A percentile compares a stretch with the other conserved stretches of the same genome.
These are phyloP conservation scores for Ceratocystiopsis sp. DNA, from an alignment of 2,329 filamentous ascomycete genomes.

Conservation along the genomic window DNA sequence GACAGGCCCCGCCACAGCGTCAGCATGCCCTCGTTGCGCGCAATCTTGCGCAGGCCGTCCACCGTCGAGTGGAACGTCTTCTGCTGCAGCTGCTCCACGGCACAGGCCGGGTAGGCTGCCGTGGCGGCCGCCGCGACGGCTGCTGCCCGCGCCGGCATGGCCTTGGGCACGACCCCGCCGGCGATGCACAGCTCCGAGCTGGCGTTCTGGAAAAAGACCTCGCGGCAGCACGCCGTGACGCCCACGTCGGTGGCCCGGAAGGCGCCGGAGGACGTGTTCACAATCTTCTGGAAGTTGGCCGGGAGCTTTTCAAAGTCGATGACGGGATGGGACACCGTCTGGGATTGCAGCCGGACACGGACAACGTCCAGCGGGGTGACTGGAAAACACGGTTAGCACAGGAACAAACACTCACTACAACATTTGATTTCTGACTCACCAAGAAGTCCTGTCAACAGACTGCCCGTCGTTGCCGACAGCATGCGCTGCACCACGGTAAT, in stretches of 20 bases:
- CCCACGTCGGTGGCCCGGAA: conserved; percentile 68
- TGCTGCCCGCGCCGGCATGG: conserved; percentile 31
- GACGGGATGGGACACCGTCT: conserved; percentile 29
- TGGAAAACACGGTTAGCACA: conserved; percentile 18
- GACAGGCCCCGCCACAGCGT: conserved; percentile 87
- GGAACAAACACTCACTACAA: background rate
- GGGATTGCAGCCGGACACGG: conserved; percentile 83
- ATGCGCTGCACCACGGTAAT: conserved; percentile 83
- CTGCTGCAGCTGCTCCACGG: conserved; percentile 71
- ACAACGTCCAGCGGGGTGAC: conserved; percentile 95
- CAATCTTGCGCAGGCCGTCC: conserved; percentile 86
- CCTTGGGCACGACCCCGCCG: conserved; percentile 27
- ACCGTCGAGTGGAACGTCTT: conserved; percentile 78
- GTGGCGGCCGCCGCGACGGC: conserved; percentile 30
- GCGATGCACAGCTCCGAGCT: conserved; percentile 67
- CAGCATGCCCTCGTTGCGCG: conserved; percentile 71
- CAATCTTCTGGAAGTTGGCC: conserved; percentile 37
- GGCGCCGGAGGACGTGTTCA: conserved; percentile 41
- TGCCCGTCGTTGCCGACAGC: conserved; percentile 83
- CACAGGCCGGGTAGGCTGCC: conserved; percentile 45
- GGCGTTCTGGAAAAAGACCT: conserved; percentile 92
- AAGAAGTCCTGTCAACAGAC: conserved; percentile 72
- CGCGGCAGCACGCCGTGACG: conserved; percentile 85
- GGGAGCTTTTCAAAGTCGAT: conserved; percentile 23
- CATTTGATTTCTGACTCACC: conserved; percentile 31